Evolutionary conservation across 768 basidiomycete species (phyloP).

Genomic region (Termitomyces sp.): DNA sequence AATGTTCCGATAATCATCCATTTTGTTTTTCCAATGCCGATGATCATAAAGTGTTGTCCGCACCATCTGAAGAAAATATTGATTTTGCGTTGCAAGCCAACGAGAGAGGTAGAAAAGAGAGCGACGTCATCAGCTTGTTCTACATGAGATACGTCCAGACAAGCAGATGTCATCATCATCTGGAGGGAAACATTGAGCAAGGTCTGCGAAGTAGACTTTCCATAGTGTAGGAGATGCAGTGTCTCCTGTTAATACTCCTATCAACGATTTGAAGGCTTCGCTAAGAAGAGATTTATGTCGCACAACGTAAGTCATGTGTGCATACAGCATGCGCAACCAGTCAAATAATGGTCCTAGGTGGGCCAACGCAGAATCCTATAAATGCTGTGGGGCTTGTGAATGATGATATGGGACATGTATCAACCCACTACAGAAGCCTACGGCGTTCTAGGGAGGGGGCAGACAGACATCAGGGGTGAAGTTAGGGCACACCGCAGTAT

Average conservation of each 20-base stretch:
- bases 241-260: constrained; percentile 23
- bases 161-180: constrained; percentile 13
- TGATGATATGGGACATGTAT: too few relatives aligned
- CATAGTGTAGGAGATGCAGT: constrained; percentile 21
- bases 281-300: constrained; percentile 8
- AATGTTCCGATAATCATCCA: too few relatives aligned
- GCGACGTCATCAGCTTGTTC: not conserved
- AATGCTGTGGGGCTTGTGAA: too few relatives aligned
- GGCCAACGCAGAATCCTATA: too few relatives aligned
- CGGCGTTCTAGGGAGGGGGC: too few relatives aligned
- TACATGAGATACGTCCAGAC: constrained; percentile 4
- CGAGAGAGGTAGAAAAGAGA: not conserved
- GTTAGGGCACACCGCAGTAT: too few relatives aligned
- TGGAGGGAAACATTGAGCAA: not conserved
- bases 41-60: not conserved
- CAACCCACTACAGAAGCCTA: too few relatives aligned
- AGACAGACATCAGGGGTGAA: too few relatives aligned
- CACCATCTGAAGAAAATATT: not conserved
- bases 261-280: constrained; percentile 12
- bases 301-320: constrained; percentile 15
- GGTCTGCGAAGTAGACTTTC: constrained; percentile 20
- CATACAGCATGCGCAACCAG: not conserved
- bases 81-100: not conserved
- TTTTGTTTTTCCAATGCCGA: not conserved
- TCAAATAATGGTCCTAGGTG: not conserved